Evolutionary conservation across 169 alveolate genomes (phyloP).

Genomic region (Toxoplasma gondii): DNA sequence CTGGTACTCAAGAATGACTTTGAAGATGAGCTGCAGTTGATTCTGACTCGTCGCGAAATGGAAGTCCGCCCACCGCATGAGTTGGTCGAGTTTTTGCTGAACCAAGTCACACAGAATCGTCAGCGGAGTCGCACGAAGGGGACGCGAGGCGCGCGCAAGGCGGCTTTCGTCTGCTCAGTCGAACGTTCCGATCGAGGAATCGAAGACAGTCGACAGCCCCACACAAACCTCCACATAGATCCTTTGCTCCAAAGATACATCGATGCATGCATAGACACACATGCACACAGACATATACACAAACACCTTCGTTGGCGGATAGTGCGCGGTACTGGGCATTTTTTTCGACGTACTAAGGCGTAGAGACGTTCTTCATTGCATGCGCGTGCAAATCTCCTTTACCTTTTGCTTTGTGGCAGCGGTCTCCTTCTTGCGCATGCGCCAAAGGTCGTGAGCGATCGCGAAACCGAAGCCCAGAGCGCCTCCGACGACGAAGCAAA

Average conservation of each 20-base stretch:
- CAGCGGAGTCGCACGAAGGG: background rate
- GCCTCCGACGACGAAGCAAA: conserved; percentile 49
- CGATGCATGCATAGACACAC: background rate
- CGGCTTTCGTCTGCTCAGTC: background rate
- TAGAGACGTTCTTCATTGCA: too few relatives aligned
- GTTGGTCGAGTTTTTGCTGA: conserved; percentile 60
- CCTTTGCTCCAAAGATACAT: background rate
- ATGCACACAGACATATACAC: too few relatives aligned
- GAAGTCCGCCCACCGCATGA: conserved; percentile 68
- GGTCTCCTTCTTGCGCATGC: conserved; percentile 53
- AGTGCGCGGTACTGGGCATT: background rate
- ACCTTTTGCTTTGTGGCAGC: conserved; percentile 67
- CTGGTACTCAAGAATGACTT: conserved; percentile 63
- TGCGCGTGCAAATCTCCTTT: background rate
- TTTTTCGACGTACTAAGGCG: background rate
- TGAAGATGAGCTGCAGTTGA: conserved; percentile 67
- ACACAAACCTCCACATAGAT: background rate
- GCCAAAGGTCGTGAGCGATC: conserved; percentile 65
- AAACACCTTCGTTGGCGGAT: too few relatives aligned
- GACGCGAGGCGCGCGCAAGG: background rate
- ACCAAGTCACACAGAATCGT: background rate
- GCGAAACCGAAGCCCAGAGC: conserved; percentile 63
- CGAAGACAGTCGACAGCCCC: background rate
- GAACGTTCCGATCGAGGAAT: background rate
- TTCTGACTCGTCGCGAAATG: conserved; percentile 60